Evolutionary conservation across 2,329 filamentous ascomycete genomes (phyloP).

Genomic region (Apiospora pterosperma): DNA sequence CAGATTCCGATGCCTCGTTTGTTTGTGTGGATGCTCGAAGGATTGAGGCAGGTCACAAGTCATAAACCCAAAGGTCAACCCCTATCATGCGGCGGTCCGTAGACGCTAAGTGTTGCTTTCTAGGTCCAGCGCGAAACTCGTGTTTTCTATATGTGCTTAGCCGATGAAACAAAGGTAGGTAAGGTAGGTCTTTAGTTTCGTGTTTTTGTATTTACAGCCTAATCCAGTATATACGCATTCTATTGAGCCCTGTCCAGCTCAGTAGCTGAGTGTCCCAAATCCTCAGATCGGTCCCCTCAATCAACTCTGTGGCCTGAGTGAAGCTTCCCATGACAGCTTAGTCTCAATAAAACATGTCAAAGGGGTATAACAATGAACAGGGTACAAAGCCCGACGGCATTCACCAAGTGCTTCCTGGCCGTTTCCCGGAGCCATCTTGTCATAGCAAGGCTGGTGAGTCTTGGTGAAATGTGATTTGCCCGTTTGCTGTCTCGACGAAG

Average conservation of each 20-base stretch:
- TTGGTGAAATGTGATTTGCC: background rate
- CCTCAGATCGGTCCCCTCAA: background rate
- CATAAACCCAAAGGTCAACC: background rate
- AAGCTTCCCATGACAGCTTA: background rate
- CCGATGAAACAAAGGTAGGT: background rate
- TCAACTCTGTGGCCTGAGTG: background rate
- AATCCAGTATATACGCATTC: background rate
- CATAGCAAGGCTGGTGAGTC: background rate
- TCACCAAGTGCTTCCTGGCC: background rate
- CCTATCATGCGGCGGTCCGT: background rate
- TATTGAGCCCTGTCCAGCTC: background rate
- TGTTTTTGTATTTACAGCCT: background rate
- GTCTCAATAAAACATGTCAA: constrained; percentile 2
- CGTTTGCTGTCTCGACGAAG: background rate
- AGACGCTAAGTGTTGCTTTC: background rate
- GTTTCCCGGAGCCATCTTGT: background rate
- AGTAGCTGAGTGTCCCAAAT: background rate
- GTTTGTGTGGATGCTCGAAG: constrained; percentile 6
- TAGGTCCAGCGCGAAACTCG: background rate
- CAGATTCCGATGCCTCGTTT: constrained; percentile 8
- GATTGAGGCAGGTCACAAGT: background rate
- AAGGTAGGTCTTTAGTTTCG: background rate
- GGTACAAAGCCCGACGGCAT: background rate
- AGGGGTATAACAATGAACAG: background rate
- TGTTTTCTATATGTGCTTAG: background rate